Percentiles rank a stretch among this genome's conserved stretches.
Evolutionary conservation across 2,329 filamentous ascomycete genomes (phyloP).

Genomic region (Pseudonectria foliicola): DNA sequence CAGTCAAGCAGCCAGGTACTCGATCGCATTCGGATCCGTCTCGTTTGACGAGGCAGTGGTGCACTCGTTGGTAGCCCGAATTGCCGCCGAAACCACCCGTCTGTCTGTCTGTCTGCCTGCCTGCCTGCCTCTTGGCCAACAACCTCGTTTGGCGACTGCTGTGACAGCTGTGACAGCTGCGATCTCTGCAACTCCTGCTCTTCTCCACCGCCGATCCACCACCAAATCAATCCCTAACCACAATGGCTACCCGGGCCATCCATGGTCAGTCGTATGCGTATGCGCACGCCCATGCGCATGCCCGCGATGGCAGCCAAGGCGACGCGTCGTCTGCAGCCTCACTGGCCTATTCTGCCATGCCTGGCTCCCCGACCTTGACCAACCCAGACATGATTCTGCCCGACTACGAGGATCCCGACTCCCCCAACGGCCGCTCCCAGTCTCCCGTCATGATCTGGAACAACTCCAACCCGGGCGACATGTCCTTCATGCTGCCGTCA

Average conservation of each 20-base stretch:
- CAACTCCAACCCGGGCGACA: slow-evolving; percentile 30
- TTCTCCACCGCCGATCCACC: too few species aligned
- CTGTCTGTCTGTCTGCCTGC: too few species aligned
- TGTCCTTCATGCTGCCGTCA: slow-evolving; percentile 37
- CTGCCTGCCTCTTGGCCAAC: too few species aligned
- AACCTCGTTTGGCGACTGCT: too few species aligned
- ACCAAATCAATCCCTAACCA: neutral
- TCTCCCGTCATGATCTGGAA: slow-evolving; percentile 48
- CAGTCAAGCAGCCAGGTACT: too few species aligned
- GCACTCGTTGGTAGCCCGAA: too few species aligned
- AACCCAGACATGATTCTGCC: slow-evolving; percentile 95
- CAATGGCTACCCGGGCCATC: slow-evolving; percentile 26
- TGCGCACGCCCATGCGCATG: too few species aligned
- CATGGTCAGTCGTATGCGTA: too few species aligned
- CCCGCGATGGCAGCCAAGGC: slow-evolving; percentile 24
- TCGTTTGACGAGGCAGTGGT: too few species aligned
- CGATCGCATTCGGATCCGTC: too few species aligned
- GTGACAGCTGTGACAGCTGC: neutral
- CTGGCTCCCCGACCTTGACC: slow-evolving; percentile 77
- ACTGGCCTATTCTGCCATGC: slow-evolving; percentile 39
- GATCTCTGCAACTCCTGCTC: too few species aligned
- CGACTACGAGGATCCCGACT: slow-evolving; percentile 55
- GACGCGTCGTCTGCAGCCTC: slow-evolving; percentile 19
- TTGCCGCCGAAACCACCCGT: too few species aligned
- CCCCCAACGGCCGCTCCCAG: slow-evolving; percentile 44